phyloP scores from a whole-genome alignment of 169 alveolate species.

The Plasmodium fragile region DNA sequence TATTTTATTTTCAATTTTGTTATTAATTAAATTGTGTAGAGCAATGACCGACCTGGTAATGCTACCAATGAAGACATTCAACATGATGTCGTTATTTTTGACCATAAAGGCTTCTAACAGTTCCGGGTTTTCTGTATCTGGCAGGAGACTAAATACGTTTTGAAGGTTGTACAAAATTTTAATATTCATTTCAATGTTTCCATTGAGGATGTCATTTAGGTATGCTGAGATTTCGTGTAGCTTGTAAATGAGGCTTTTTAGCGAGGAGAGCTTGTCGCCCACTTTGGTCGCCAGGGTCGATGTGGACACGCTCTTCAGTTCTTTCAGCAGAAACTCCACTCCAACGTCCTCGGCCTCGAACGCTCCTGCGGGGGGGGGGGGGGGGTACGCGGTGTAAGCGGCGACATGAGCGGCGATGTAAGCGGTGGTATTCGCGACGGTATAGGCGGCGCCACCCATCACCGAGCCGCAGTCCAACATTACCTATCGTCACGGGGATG shows the following conservation, averaged over 20 bases:
- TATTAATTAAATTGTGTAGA: slow-evolving; percentile 95
- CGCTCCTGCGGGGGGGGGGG: slow-evolving; percentile 88
- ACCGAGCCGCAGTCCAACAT: not conserved
- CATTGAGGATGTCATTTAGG: slow-evolving; percentile 86
- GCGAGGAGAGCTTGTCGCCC: slow-evolving; percentile 83
- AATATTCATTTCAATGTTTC: slow-evolving; percentile 91
- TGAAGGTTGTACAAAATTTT: slow-evolving; percentile 91
- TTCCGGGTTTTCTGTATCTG: slow-evolving; percentile 91
- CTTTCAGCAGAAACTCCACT: slow-evolving; percentile 98
- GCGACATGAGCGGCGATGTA: too few species aligned
- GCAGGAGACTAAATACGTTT: slow-evolving; percentile 96
- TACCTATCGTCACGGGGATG: slow-evolving; percentile 93
- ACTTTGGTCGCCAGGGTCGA: slow-evolving; percentile 94
- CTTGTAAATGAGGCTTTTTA: slow-evolving; percentile 79
- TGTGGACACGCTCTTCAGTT: slow-evolving; percentile 95
- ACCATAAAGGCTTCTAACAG: slow-evolving; percentile 92
- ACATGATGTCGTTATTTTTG: slow-evolving; percentile 95
- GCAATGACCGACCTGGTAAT: slow-evolving; percentile 94
- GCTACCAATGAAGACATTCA: slow-evolving; percentile 94
- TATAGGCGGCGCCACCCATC: slow-evolving; percentile 87
- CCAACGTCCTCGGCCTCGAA: slow-evolving; percentile 99
- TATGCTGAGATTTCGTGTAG: slow-evolving; percentile 83
- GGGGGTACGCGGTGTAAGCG: not conserved
- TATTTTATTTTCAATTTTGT: slow-evolving; percentile 91
- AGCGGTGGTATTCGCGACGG: too few species aligned